A percentile compares a stretch with the other conserved stretches of the same genome.
These are phyloP conservation scores for Xylaria bambusicola DNA, from an alignment of 495 filamentous ascomycete genomes.

Conservation along the genomic window DNA sequence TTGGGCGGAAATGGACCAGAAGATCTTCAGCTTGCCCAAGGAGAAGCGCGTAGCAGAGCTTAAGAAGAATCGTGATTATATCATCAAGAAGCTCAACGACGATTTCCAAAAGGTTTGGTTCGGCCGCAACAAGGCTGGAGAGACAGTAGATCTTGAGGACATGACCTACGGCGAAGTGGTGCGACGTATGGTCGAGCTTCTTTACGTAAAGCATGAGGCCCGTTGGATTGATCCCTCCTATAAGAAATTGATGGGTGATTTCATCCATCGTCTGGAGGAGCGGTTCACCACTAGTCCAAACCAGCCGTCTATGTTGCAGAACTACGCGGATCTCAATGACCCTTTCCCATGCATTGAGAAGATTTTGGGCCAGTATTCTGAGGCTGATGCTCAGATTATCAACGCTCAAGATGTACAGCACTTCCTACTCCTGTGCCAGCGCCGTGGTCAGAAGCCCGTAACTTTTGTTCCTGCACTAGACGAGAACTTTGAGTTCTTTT, in stretches of 20 bases:
- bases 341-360: slow-evolving; percentile 75
- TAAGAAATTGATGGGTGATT: slow-evolving; percentile 81
- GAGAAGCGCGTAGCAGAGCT: slow-evolving; percentile 89
- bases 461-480: slow-evolving; percentile 93
- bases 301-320: slow-evolving; percentile 78
- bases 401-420: slow-evolving; percentile 97
- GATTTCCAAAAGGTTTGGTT: slow-evolving; percentile 99
- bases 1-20: slow-evolving; percentile 98
- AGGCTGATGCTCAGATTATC: slow-evolving; percentile 86
- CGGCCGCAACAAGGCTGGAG: slow-evolving; percentile 77
- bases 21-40: slow-evolving; percentile 95
- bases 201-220: slow-evolving; percentile 91
- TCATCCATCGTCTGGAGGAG: slow-evolving; percentile 94
- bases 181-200: slow-evolving; percentile 90
- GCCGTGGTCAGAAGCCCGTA: slow-evolving; percentile 91
- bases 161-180: slow-evolving; percentile 97
- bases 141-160: slow-evolving; percentile 92
- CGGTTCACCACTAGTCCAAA: slow-evolving; percentile 73
- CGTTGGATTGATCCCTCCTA: slow-evolving; percentile 93
- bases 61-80: slow-evolving; percentile 88
- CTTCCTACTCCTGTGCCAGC: slow-evolving; percentile 90
- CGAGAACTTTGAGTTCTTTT: slow-evolving; percentile 95
- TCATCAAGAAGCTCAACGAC: slow-evolving; percentile 96
- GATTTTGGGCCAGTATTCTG: slow-evolving; percentile 80
- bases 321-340: slow-evolving; percentile 80